Evolutionary conservation across 495 filamentous ascomycete species (phyloP).

Genomic region (Penicillium chermesinum): DNA sequence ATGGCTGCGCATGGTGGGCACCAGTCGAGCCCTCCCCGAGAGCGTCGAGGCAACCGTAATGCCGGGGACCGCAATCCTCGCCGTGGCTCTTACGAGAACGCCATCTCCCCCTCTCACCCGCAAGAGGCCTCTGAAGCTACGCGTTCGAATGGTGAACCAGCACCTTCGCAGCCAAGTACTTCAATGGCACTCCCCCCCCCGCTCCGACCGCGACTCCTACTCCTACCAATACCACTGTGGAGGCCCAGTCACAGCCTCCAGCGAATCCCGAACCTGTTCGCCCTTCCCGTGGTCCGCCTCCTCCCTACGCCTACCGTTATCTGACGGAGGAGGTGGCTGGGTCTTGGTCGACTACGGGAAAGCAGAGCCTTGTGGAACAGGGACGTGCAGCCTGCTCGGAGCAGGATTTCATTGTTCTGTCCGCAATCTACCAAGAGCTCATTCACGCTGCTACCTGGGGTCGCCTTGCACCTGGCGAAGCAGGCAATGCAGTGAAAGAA

Average conservation of each 20-base stretch:
- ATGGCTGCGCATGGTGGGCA: slow-evolving; percentile 50
- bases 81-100: slow-evolving; percentile 27
- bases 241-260: slow-evolving; percentile 16
- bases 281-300: slow-evolving; percentile 19
- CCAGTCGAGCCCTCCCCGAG: slow-evolving; percentile 34
- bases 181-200: slow-evolving; percentile 23
- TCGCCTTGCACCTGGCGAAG: slow-evolving; percentile 59
- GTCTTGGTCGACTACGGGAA: slow-evolving; percentile 48
- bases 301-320: slow-evolving; percentile 53
- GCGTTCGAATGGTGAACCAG: slow-evolving; percentile 21
- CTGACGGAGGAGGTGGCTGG: slow-evolving; percentile 46
- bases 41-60: slow-evolving; percentile 41
- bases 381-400: slow-evolving; percentile 52
- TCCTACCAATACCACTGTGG: slow-evolving; percentile 19
- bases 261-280: slow-evolving; percentile 13
- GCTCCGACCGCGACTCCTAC: slow-evolving; percentile 24
- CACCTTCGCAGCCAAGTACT: slow-evolving; percentile 15
- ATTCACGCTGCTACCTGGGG: slow-evolving; percentile 65
- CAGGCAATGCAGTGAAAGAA: slow-evolving; percentile 67
- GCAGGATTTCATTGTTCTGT: slow-evolving; percentile 60
- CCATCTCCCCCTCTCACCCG: slow-evolving; percentile 32
- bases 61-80: slow-evolving; percentile 31
- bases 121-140: slow-evolving; percentile 21
- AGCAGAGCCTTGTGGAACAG: slow-evolving; percentile 39
- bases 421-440: slow-evolving; percentile 79